A percentile compares a stretch with the other conserved stretches of the same genome.
These are phyloP conservation scores for Coniella vitis DNA, from an alignment of 2,329 filamentous ascomycete species.

Conservation along the genomic window DNA sequence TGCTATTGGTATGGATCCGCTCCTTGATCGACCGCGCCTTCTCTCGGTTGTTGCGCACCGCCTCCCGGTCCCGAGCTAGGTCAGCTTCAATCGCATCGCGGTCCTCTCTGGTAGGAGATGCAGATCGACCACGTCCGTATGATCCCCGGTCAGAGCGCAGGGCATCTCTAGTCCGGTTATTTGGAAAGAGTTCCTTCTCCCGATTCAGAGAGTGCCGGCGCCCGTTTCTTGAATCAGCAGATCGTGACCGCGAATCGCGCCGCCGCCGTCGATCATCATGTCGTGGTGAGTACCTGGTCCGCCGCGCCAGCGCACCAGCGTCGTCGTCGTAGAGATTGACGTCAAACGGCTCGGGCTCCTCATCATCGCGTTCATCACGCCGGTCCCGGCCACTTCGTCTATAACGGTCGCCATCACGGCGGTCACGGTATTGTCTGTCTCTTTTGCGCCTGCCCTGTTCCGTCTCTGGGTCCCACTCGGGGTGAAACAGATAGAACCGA, in stretches of 20 bases:
- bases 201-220: conserved; percentile 32
- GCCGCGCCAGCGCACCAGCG: conserved; percentile 30
- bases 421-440: conserved; percentile 49
- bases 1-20: conserved; percentile 22
- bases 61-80: conserved; percentile 23
- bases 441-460: conserved; percentile 38
- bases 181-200: conserved; percentile 55
- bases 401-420: conserved; percentile 28
- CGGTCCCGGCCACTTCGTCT: conserved; percentile 39
- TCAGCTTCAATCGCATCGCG: conserved; percentile 29
- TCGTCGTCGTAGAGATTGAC: conserved; percentile 80
- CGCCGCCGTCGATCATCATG: conserved; percentile 1
- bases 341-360: conserved; percentile 46
- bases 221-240: conserved; percentile 20
- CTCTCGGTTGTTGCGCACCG: conserved; percentile 32
- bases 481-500: conserved; percentile 87
- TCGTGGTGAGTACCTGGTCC: conserved; percentile 7
- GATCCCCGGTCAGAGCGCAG: conserved; percentile 21
- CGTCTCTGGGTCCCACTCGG: conserved; percentile 79
- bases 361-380: conserved; percentile 53
- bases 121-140: conserved; percentile 41
- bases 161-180: conserved; percentile 20
- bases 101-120: conserved; percentile 41
- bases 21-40: conserved; percentile 41
- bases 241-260: conserved; percentile 12